phyloP scores from a whole-genome alignment of 2,329 filamentous ascomycete genomes.

The Stromatinia cepivora region DNA sequence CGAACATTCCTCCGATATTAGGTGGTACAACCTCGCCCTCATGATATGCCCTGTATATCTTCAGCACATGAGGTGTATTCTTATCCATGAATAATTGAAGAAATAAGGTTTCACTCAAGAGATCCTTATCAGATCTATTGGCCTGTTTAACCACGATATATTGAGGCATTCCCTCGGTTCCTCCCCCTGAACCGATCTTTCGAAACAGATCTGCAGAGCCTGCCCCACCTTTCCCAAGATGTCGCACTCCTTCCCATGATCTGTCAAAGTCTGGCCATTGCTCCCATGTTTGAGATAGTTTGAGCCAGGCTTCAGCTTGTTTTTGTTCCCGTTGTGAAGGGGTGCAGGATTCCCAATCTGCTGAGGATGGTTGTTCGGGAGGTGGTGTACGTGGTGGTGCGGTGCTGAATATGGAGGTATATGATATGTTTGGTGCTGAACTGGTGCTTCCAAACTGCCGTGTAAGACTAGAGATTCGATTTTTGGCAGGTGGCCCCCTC shows the following conservation, averaged over 20 bases:
- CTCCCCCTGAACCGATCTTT: neutral
- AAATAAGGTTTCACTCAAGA: neutral
- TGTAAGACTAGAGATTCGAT: neutral
- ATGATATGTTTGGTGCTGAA: neutral
- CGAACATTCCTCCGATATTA: slow-evolving; percentile 7
- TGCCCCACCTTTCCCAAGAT: neutral
- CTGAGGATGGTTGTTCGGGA: neutral
- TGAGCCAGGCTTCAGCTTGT: neutral
- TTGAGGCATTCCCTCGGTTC: neutral
- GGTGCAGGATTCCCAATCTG: neutral
- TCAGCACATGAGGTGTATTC: neutral
- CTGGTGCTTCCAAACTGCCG: neutral
- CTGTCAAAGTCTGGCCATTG: neutral
- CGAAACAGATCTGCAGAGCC: slow-evolving; percentile 6
- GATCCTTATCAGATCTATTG: neutral
- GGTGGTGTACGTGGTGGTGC: neutral
- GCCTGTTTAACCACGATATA: slow-evolving; percentile 1
- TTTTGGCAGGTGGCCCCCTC: neutral
- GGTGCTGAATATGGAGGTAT: neutral
- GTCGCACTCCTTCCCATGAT: slow-evolving; percentile 1
- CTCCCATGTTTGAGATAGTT: neutral
- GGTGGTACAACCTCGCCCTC: neutral
- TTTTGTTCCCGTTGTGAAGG: neutral
- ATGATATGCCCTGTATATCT: neutral
- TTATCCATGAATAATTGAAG: neutral